Percentiles rank a stretch among this genome's conserved stretches.
These are phyloP conservation scores for Hypericum perforatum DNA, from an alignment of 345 rosid genomes.

Conservation along the genomic window DNA sequence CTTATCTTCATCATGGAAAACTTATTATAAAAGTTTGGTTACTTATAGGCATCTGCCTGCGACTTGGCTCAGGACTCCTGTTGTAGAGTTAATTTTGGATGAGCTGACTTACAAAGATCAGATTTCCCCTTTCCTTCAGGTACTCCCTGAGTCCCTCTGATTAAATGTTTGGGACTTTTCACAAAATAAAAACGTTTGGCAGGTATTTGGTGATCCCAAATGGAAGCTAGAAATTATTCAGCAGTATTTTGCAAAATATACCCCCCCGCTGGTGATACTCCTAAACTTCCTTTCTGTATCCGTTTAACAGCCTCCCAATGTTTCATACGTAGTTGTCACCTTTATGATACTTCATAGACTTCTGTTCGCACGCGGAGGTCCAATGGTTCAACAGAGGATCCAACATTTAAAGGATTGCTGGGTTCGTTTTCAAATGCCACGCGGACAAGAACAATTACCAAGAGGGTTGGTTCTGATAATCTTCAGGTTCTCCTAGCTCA, in stretches of 20 bases:
- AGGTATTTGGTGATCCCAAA: constrained; percentile 60
- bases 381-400: constrained; percentile 25
- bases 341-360: constrained; percentile 30
- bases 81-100: constrained; percentile 60
- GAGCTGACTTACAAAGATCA: constrained; percentile 52
- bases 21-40: constrained; percentile 4
- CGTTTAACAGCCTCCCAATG: background rate
- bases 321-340: background rate
- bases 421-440: constrained; percentile 37
- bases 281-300: too few species aligned
- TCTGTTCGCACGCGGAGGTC: constrained; percentile 61
- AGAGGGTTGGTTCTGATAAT: constrained; percentile 39
- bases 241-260: constrained; percentile 59
- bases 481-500: constrained; percentile 75
- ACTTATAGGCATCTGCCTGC: background rate
- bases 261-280: constrained; percentile 37
- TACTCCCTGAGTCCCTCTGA: constrained; percentile 6
- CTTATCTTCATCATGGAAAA: constrained; percentile 7
- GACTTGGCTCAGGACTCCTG: constrained; percentile 53
- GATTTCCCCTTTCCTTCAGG: constrained; percentile 57
- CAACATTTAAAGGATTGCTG: constrained; percentile 43
- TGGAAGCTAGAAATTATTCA: constrained; percentile 73
- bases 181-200: constrained; percentile 9
- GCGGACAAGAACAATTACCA: constrained; percentile 35
- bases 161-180: background rate